Evolutionary conservation across 2,329 filamentous ascomycete genomes (phyloP), one percentile per base, ranked within the genome.

Genomic region (Pezicula radicicola): DNA sequence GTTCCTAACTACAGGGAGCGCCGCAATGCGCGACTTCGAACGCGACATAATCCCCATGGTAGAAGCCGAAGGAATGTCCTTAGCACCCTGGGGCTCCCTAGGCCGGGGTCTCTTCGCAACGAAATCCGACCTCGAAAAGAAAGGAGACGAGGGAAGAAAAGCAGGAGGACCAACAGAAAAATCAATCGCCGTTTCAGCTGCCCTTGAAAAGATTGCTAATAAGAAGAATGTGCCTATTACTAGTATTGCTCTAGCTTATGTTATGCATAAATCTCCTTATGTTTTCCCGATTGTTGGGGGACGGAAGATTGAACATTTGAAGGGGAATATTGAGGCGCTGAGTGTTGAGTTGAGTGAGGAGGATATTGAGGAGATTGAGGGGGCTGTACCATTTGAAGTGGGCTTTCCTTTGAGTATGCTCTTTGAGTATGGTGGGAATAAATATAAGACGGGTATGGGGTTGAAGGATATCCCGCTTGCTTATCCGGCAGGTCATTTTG

Each of bases 1-100:
- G n/a, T n/a, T n/a, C n/a, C n/a, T n/a, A n/a, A n/a, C n/a, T n/a
- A n/a, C n/a, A n/a, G n/a, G n/a, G 82, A 80, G 71, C 37, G 78
- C 80, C 7, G 75, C 77, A 0, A 62, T 70, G 15, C 79, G 87
- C 16, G 86, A 89, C 64, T 78, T 87, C 42, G 72, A 83, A 63
- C 70, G 78, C 7, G 80, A 83, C 13, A 79, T 83, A 55, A 70
- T 85, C 13, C 80, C 79, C 10, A 84, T 84, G 81, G 73, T 70
- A n/a, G 66, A 69, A 12, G 68, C 72, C 37, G 75, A 83, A 57
- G 79, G 79, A 3, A 84, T 85, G 78, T 77, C 53, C 66, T 52
- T 80, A 12, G 66, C 72, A 0, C 78, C 81, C 0, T 84, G 78
- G 77, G 79, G 76, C 33, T 72, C 72, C 1, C 61, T 78, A 1